These are phyloP conservation scores for Tylopilus felleus DNA, from an alignment of 768 basidiomycete species.

Conservation along the genomic window DNA sequence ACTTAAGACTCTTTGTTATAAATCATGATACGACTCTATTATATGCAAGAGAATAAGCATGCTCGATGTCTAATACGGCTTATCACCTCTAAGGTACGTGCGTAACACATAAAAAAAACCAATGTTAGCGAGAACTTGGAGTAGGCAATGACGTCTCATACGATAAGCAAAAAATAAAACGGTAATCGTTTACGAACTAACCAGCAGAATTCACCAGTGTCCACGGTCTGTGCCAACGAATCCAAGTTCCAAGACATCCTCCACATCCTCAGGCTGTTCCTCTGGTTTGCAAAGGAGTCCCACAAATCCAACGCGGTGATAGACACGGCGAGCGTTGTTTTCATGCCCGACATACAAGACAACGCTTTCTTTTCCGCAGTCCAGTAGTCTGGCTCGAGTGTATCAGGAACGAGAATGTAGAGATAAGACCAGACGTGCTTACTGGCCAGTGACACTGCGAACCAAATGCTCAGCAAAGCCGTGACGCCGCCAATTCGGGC, in stretches of 20 bases:
- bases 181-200: background rate
- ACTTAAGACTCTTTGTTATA: background rate
- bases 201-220: slow-evolving; percentile 43
- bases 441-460: slow-evolving; percentile 43
- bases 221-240: slow-evolving; percentile 46
- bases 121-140: background rate
- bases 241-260: slow-evolving; percentile 53
- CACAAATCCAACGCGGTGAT: slow-evolving; percentile 51
- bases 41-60: background rate
- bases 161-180: background rate
- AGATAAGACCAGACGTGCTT: slow-evolving; percentile 14
- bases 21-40: background rate
- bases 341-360: slow-evolving; percentile 53
- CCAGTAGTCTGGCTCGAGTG: slow-evolving; percentile 32
- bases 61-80: background rate
- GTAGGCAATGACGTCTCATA: background rate
- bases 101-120: background rate
- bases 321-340: slow-evolving; percentile 50
- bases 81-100: background rate
- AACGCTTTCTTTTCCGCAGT: slow-evolving; percentile 44
- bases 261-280: slow-evolving; percentile 38
- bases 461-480: slow-evolving; percentile 55
- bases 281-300: slow-evolving; percentile 38
- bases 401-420: background rate
- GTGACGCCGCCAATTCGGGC: slow-evolving; percentile 39